These are phyloP conservation scores for Backusella luteola DNA, from an alignment of 192 early-diverging fungal species.

Conservation along the genomic window DNA sequence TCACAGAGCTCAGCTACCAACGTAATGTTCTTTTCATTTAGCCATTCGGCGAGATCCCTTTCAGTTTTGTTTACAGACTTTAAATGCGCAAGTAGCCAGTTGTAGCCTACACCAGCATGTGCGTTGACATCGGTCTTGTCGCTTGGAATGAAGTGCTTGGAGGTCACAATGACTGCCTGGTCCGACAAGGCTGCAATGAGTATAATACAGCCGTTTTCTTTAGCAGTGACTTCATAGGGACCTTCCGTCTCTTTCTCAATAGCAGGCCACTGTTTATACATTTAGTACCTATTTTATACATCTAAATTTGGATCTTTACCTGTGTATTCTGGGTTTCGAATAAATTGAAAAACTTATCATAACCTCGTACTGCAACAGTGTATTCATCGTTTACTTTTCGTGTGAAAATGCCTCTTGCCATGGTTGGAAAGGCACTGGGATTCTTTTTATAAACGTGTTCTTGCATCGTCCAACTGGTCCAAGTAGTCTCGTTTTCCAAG, in stretches of 20 bases:
- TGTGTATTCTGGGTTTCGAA: constrained; percentile 58
- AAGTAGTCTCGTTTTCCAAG: background rate
- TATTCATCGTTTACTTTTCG: constrained; percentile 27
- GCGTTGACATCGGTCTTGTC: constrained; percentile 7
- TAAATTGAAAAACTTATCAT: constrained; percentile 97
- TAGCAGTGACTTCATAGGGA: constrained; percentile 90
- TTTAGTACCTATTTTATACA: too few relatives aligned
- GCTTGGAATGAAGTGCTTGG: constrained; percentile 74
- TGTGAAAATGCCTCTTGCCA: constrained; percentile 85
- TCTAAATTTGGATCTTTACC: constrained; percentile 32
- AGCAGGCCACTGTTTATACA: constrained; percentile 40
- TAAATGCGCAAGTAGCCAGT: constrained; percentile 76
- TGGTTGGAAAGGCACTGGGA: constrained; percentile 60
- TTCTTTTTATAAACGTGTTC: constrained; percentile 71
- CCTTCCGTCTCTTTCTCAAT: constrained; percentile 64
- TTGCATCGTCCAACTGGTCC: constrained; percentile 62
- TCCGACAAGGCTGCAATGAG: constrained; percentile 69
- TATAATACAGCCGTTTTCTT: constrained; percentile 98
- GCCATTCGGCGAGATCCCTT: constrained; percentile 71
- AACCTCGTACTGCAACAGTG: constrained; percentile 81
- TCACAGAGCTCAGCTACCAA: constrained; percentile 90
- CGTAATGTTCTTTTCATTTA: constrained; percentile 73
- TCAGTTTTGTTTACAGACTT: constrained; percentile 47
- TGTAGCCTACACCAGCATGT: constrained; percentile 62
- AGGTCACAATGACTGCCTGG: constrained; percentile 73